Conservation (phyloP, 2,329 filamentous ascomycete species). For the Phaeosphaeriaceae sp. region DNA sequence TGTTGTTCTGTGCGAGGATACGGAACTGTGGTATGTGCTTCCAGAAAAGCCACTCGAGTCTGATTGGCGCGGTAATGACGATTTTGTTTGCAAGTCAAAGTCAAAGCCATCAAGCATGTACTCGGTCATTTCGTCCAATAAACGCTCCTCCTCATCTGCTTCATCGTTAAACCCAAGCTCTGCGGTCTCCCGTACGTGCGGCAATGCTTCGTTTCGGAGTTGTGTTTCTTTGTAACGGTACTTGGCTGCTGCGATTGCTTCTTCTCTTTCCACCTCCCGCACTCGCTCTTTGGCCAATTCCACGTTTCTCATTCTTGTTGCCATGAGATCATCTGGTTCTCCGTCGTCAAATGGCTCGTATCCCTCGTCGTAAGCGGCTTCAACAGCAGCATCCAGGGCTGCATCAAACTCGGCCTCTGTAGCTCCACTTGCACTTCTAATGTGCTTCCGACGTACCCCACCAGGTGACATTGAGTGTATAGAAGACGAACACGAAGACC, state of each 20-base stretch:
- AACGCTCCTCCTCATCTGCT: conserved; percentile 58
- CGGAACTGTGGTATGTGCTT: conserved; percentile 81
- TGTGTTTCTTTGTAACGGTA: conserved; percentile 61
- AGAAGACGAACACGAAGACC: conserved; percentile 75
- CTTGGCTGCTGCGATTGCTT: conserved; percentile 64
- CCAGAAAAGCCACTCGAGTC: conserved; percentile 81
- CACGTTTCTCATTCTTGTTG: conserved; percentile 62
- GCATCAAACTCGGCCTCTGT: conserved; percentile 93
- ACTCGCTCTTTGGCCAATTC: conserved; percentile 79
- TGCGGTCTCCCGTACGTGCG: conserved; percentile 47
- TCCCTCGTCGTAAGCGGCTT: conserved; percentile 93
- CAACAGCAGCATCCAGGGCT: conserved; percentile 91
- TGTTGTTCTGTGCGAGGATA: conserved; percentile 73
- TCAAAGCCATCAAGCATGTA: conserved; percentile 85
- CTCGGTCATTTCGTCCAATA: conserved; percentile 86
- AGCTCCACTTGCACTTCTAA: conserved; percentile 70
- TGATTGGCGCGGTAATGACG: conserved; percentile 75
- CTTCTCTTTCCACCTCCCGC: conserved; percentile 74
- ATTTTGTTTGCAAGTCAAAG: conserved; percentile 72
- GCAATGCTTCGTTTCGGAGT: conserved; percentile 55
- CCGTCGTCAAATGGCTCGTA: conserved; percentile 71
- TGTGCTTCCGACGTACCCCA: conserved; percentile 70
- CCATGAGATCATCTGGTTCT: conserved; percentile 39
- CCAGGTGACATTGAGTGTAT: conserved; percentile 81
- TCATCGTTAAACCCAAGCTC: conserved; percentile 46